Evolutionary conservation across 345 rosid genomes (phyloP), one percentile per base, ranked within the genome.

Genomic region (Camelina neglecta): DNA sequence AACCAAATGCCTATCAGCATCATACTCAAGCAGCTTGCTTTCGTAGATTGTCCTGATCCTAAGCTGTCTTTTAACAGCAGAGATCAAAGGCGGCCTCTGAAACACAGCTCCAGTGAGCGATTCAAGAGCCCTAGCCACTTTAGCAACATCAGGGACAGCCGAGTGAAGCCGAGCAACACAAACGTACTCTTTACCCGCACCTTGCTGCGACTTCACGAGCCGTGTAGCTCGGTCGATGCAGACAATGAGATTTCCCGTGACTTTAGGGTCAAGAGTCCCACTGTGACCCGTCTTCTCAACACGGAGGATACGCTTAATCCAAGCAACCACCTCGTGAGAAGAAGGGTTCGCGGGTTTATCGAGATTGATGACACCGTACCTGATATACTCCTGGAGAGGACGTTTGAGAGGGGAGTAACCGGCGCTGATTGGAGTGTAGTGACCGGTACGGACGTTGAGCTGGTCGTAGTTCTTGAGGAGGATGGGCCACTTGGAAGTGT

Each of bases 321-420:
- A 94, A 8, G 98, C 98, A 10, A 94, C 98, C 21, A 94, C 98
- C 83, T 94, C 98, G 38, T 94, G 98, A 0, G 98, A 94, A 12
- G 98, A 94, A 0, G 98, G 98, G 72, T 94, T 94, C 15, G 98
- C 88, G 0, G 98, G 98, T 61, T 94, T 94, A 48, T 94, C 98
- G 11, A 94, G 96, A 63, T 94, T 94, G 64, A 94, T 59, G 39
- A 94, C 48, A 11, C 98, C 97, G 78, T 94, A 94, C 81, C 89
- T 83, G 81, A 92, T 83, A 79, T 93, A 93, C 9, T 91, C 96
- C 26, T 77, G 83, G 4, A 91, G 85, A 0, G 98, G 98, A 0
- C 97, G 96, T 68, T 91, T 93, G 60, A 93, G 93, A 7, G 98
- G 98, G 20, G 94, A 91, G 92, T 69, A 81, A 11, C 98, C 98